phyloP scores from a whole-genome alignment of 129 eudicot genomes.

The Mikania micrantha region DNA sequence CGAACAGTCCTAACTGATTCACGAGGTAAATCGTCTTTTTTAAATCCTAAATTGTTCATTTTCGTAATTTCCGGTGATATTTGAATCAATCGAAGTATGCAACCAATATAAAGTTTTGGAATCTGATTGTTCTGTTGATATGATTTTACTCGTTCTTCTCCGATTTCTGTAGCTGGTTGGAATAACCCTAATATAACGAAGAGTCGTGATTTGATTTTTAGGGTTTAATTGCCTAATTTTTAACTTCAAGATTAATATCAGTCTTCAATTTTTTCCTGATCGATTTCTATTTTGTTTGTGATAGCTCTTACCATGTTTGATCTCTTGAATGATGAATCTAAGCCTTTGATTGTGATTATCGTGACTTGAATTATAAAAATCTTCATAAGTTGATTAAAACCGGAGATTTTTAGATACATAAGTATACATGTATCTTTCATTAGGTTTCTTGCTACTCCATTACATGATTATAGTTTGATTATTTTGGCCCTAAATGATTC shows the following conservation, averaged over 20 bases:
- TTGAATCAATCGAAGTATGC: background rate
- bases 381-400: background rate
- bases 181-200: background rate
- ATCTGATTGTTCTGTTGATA: background rate
- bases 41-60: constrained; percentile 2
- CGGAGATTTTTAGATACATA: background rate
- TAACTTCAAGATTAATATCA: background rate
- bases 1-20: background rate
- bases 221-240: background rate
- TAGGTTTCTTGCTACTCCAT: too few species aligned
- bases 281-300: background rate
- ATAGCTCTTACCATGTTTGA: constrained; percentile 9
- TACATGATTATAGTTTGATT: too few species aligned
- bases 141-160: background rate
- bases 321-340: background rate
- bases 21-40: constrained; percentile 17
- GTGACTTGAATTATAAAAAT: background rate
- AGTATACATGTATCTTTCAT: background rate
- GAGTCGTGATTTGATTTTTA: background rate
- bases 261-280: background rate
- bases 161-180: background rate
- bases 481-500: background rate
- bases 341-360: background rate
- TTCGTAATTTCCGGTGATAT: background rate
- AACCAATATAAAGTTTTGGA: background rate